A percentile compares a stretch with the other conserved stretches of the same genome.
These are phyloP conservation scores for Penicillium samsonianum DNA, from an alignment of 495 filamentous ascomycete genomes.

Conservation along the genomic window DNA sequence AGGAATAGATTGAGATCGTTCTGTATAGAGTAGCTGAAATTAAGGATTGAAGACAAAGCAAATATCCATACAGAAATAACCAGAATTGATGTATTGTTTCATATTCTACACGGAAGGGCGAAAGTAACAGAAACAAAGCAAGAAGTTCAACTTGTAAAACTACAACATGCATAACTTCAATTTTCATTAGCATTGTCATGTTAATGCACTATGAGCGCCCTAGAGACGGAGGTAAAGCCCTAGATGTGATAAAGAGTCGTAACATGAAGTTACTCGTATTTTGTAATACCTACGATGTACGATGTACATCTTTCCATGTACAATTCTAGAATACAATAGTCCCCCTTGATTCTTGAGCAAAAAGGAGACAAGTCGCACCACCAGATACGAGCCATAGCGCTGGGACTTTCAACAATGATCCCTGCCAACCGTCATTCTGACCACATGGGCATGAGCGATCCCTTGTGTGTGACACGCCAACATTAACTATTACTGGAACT, in stretches of 20 bases:
- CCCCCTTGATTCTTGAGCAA: not conserved
- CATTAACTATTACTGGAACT: conserved; percentile 3
- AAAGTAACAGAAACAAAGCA: too few species aligned
- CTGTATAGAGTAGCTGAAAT: too few species aligned
- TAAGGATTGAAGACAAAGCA: not conserved
- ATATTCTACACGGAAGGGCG: too few species aligned
- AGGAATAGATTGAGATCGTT: not conserved
- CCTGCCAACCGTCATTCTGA: conserved; percentile 5
- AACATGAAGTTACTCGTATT: not conserved
- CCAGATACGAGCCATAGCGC: conserved; percentile 6
- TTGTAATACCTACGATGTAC: not conserved
- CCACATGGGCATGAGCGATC: conserved; percentile 7
- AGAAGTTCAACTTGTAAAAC: too few species aligned
- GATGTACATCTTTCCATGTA: not conserved
- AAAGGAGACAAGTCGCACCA: not conserved
- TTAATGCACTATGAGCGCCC: too few species aligned
- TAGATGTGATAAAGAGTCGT: too few species aligned
- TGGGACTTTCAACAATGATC: conserved; percentile 6
- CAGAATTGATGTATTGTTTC: not conserved
- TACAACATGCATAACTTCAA: too few species aligned
- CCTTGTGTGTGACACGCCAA: conserved; percentile 9
- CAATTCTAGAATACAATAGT: not conserved
- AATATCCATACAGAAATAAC: not conserved
- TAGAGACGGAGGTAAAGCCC: too few species aligned
- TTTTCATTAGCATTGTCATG: too few species aligned